Evolutionary conservation across 1,284 basidiomycete genomes (phyloP).

Genomic region (Pyrrhoderma lamaoense): DNA sequence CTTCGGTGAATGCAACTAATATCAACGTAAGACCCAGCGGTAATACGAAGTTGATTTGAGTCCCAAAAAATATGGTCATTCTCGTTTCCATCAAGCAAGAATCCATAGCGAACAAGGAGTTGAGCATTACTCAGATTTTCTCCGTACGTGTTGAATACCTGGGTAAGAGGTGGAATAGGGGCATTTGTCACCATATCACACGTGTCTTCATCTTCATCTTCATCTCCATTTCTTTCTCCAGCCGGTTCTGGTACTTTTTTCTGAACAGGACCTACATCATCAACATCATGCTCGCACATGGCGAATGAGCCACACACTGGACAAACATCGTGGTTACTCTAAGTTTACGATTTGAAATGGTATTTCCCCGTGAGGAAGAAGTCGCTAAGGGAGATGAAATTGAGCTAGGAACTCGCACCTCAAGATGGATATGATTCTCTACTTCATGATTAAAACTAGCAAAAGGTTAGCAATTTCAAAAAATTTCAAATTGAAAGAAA

Average conservation of each 20-base stretch:
- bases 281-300: slow-evolving; percentile 67
- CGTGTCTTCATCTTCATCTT: slow-evolving; percentile 20
- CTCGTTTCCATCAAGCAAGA: slow-evolving; percentile 57
- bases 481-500: not conserved
- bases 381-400: not conserved
- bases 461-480: slow-evolving; percentile 1
- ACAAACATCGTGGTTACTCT: slow-evolving; percentile 84
- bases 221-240: not conserved
- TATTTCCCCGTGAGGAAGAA: not conserved
- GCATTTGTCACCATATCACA: slow-evolving; percentile 46
- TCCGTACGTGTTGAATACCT: slow-evolving; percentile 88
- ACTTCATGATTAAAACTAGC: slow-evolving; percentile 75
- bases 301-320: slow-evolving; percentile 67
- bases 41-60: slow-evolving; percentile 28
- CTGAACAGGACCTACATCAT: no score
- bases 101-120: slow-evolving; percentile 71
- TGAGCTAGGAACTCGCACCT: slow-evolving; percentile 37
- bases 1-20: not conserved
- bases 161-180: slow-evolving; percentile 42
- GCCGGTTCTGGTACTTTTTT: no score
- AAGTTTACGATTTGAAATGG: slow-evolving; percentile 9
- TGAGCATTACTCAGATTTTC: slow-evolving; percentile 60
- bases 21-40: not conserved
- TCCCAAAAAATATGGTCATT: slow-evolving; percentile 49
- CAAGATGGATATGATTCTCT: slow-evolving; percentile 70